Base-by-base conservation (phyloP, 1,284 basidiomycete species). In the Ceratobasidium sp. region DNA sequence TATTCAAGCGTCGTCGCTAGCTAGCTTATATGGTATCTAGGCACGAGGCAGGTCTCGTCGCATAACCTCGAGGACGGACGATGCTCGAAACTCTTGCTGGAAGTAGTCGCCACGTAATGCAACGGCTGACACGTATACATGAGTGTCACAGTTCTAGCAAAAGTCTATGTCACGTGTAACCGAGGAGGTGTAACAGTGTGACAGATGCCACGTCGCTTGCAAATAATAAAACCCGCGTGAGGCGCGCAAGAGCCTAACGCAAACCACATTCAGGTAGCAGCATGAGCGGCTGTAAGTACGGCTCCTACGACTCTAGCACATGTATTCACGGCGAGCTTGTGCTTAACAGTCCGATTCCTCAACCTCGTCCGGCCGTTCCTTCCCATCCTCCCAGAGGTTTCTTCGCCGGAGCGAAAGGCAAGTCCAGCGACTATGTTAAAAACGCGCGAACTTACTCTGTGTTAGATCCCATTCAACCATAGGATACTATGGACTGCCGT, bases 401-500 rank as follows among this genome's bases (percentile, higher is more conserved):
- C 96, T 82, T 96, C 96, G 78, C 96, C 96, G 78, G 96, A 97
- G 88, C 93, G 95, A 85, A 98, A 97, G 89, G 96, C 95, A 82
- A 80, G 83, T 81, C 6, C 2, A 26, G 38, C 54, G 42, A n/a
- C 40, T 38, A 59, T 61, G 56, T 10, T 26, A 48, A 40, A 48
- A 66, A 66, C 26, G 50, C 48, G 4, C 54, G 50, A 33, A 13
- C 79, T 80, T 68, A 82, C 66, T 80, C 77, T 62, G 82, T 79
- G 81, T 6, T 81, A 95, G 94, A 94, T 97, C 79, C 94, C 95
- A 40, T 98, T 97, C 89, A 95, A 96, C 87, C 95, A 96, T 90
- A 97, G 97, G 86, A 90, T 97, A 80, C 88, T 96, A 91, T 98
- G 96, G 96, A 98, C 96, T 17, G 95, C 96, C 78, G 96, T 97